Evolutionary conservation across 2,329 filamentous ascomycete species (phyloP).

Genomic region (Ophiostoma himal-ulmi): DNA sequence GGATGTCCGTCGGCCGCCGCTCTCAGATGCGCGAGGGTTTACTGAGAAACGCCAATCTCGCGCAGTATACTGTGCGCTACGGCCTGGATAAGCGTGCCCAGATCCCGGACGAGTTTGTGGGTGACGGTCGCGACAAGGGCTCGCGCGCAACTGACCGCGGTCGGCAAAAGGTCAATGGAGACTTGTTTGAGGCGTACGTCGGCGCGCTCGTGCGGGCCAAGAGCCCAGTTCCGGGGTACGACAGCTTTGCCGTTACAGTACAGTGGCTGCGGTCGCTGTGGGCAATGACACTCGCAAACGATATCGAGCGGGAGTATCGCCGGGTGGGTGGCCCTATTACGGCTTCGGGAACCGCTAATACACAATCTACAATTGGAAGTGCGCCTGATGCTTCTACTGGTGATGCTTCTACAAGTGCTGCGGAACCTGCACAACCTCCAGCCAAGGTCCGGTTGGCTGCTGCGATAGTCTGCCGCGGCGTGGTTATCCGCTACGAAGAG

Average conservation of each 20-base stretch:
- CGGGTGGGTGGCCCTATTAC: background rate
- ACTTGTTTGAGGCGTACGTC: conserved; percentile 88
- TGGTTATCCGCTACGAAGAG: conserved; percentile 58
- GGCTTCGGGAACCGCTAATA: background rate
- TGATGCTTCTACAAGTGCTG: background rate
- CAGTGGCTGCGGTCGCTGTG: conserved; percentile 72
- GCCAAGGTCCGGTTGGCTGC: conserved; percentile 50
- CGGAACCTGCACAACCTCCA: conserved; percentile 19
- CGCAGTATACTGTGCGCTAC: conserved; percentile 63
- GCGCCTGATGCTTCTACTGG: background rate
- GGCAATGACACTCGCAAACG: conserved; percentile 55
- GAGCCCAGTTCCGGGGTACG: conserved; percentile 17
- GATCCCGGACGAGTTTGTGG: conserved; percentile 45
- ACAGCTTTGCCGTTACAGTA: conserved; percentile 57
- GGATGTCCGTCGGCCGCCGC: conserved; percentile 60
- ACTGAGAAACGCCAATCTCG: conserved; percentile 73
- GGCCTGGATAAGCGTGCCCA: conserved; percentile 60
- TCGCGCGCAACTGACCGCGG: conserved; percentile 44
- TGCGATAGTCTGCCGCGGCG: conserved; percentile 50
- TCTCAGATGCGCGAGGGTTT: conserved; percentile 72
- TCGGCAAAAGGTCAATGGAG: conserved; percentile 68
- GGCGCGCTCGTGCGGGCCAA: conserved; percentile 65
- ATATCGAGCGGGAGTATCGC: conserved; percentile 45
- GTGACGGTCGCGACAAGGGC: conserved; percentile 34
- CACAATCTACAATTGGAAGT: background rate